Conservation (phyloP, 768 basidiomycete species). For the Calocera viscosa region DNA sequence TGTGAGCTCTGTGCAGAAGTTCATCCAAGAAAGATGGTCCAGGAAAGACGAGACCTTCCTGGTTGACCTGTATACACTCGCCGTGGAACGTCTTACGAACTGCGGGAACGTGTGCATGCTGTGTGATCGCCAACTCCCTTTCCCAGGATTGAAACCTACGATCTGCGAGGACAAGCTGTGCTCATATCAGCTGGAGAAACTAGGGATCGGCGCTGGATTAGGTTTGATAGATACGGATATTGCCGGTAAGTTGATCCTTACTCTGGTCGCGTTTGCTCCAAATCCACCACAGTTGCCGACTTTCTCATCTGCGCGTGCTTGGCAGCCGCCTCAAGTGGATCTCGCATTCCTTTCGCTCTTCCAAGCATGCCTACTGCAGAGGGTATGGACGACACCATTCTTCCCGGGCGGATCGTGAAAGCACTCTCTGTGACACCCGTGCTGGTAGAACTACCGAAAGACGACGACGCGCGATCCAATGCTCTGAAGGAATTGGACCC, state of each 20-base stretch:
- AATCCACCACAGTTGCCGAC: not conserved
- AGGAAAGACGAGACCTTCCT: not conserved
- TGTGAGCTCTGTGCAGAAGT: not conserved
- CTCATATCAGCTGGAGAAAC: slow-evolving; percentile 2
- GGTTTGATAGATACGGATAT: not conserved
- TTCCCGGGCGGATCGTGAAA: not conserved
- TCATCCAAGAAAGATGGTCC: not conserved
- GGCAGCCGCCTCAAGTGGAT: not conserved
- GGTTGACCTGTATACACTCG: not conserved
- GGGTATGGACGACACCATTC: not conserved
- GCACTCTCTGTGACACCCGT: not conserved
- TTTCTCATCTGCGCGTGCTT: not conserved
- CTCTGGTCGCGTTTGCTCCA: not conserved
- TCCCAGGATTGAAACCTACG: not conserved
- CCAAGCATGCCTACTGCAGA: not conserved
- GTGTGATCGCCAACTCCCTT: not conserved
- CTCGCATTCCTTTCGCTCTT: not conserved
- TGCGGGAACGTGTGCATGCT: slow-evolving; percentile 1
- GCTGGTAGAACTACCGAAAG: not conserved
- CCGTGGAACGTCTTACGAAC: not conserved
- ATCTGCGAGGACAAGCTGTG: not conserved
- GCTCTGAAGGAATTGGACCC: not conserved
- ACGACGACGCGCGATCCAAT: not conserved
- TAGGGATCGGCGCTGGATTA: not conserved
- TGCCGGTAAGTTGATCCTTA: not conserved